Base-by-base conservation (phyloP, 257 asterid genomes). In the Avicennia marina region DNA sequence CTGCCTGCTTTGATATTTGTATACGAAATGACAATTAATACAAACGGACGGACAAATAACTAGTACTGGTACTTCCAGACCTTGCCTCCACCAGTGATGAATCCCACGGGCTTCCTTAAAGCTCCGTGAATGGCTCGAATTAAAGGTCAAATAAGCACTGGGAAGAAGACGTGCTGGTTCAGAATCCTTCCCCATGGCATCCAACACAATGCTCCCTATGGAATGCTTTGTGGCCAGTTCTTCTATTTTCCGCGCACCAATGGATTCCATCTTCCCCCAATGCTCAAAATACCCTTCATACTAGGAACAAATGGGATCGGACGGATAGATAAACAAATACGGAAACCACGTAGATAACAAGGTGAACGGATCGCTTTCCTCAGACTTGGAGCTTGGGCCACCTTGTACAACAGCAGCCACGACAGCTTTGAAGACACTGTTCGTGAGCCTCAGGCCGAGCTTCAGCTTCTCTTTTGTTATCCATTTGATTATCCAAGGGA, bases 111-210 rank as follows among this genome's bases (percentile, higher is more conserved):
- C 94, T 55, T 76, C 74, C 65, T 61, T 70, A 7, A 76, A 77
- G 27, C 43, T 66, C 58, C 21, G 25, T 16, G 62, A 38, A 24
- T 76, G 70, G 7, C 80, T 64, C 20, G 6, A 25, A 24, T 76
- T 86, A 5, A 68, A 34, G 3, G 79, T 76, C 56, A 86, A 45
- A 69, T 75, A 63, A 18, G 94, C 97, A 21, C 75, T 75, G 20
- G 97, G 95, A 20, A 89, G 31, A 1, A 86, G 81, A 71, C 86
- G 95, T n/a, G 67, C 54, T 1, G 94, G 83, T 19, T 81, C 89
- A 32, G 61, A 41, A 7, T 66, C 70, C 32, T 78, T 79, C 10
- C 95, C 91, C 3, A 15, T 55, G 1, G 63, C 80, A 20, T 36
- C 55, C 3, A 67, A 47, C 50, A 84, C 27, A 11, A 81, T 61